These are phyloP conservation scores for Apocynum venetum DNA, from an alignment of 257 asterid species.

Conservation along the genomic window DNA sequence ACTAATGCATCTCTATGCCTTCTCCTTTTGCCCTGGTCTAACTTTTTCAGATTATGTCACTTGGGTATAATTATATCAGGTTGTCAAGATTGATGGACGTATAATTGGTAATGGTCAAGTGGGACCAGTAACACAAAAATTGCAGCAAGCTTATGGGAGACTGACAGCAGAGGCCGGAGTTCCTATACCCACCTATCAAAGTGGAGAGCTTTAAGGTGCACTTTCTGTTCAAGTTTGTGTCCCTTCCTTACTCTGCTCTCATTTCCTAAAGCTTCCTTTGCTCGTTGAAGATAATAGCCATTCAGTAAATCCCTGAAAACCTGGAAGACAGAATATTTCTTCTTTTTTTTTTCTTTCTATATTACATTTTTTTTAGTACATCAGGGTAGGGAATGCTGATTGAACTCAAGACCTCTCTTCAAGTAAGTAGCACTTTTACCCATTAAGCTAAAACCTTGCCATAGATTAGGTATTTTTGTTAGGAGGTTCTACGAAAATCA, in stretches of 20 bases:
- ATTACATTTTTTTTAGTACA: too few species aligned
- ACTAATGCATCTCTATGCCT: neutral
- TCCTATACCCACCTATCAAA: constrained; percentile 68
- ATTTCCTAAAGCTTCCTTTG: neutral
- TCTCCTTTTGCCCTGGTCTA: neutral
- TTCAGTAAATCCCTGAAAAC: too few species aligned
- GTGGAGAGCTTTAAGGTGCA: constrained; percentile 13
- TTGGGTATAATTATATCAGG: constrained; percentile 34
- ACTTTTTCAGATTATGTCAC: constrained; percentile 4
- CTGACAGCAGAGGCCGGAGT: constrained; percentile 64
- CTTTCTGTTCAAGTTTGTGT: neutral
- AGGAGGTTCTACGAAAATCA: neutral
- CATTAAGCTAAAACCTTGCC: neutral
- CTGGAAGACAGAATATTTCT: too few species aligned
- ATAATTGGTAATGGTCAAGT: constrained; percentile 68
- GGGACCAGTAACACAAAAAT: constrained; percentile 70
- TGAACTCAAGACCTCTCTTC: neutral
- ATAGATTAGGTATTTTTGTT: neutral
- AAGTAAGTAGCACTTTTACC: neutral
- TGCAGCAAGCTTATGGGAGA: constrained; percentile 56
- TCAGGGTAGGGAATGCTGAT: too few species aligned
- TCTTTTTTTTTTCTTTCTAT: too few species aligned
- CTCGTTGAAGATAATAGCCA: neutral
- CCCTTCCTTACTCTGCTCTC: neutral
- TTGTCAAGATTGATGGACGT: constrained; percentile 74